Base-by-base conservation (phyloP, 1,284 basidiomycete genomes). In the Sparassis latifolia region DNA sequence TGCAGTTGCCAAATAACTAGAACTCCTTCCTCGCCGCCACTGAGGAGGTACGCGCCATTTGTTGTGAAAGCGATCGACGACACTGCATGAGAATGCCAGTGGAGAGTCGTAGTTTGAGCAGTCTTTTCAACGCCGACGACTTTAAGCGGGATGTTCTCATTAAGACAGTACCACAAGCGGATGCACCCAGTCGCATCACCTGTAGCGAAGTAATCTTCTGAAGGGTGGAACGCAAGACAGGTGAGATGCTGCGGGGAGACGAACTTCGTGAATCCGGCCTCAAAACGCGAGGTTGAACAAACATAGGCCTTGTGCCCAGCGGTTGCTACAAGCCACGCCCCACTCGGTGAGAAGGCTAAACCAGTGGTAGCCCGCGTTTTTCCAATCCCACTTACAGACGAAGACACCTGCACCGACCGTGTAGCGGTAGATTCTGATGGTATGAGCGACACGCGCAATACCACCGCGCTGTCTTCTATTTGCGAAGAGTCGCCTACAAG, bases 81-180 rank as follows among this genome's bases (percentile, higher is more conserved):
- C n/a, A 99, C 92, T 4, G 92, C 82, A 66, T 99, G 95, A 0
- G 96, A 89, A 65, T 99, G 97, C 97, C 97, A 99, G 68, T 98
- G 96, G 45, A 97, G 71, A 3, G 85, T 81, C 1, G 91, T 89
- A 1, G 93, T 96, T 54, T 92, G 86, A 2, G 87, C 80, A 54
- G 78, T 82, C 67, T 84, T 86, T 67, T 87, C 84, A 28, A 83
- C 76, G 10, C 78, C 81, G 39, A 73, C 70, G 33, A 73, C 75
- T 59, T 77, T 75, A 44, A 73, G 58, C 4, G 75, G 69, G 28
- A 79, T 59, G 49, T 75, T 69, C 45, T 85, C 79, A 54, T 84
- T 80, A 4, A 97, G 76, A 65, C 92, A 96, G 66, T 97, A 94
- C 94, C 95, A 98, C 9, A 97, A 67, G 37, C 91, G 80, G 45